A percentile compares a stretch with the other conserved stretches of the same genome.
phyloP scores from a whole-genome alignment of 495 filamentous ascomycete genomes.

The Aspergillus nidulans region DNA sequence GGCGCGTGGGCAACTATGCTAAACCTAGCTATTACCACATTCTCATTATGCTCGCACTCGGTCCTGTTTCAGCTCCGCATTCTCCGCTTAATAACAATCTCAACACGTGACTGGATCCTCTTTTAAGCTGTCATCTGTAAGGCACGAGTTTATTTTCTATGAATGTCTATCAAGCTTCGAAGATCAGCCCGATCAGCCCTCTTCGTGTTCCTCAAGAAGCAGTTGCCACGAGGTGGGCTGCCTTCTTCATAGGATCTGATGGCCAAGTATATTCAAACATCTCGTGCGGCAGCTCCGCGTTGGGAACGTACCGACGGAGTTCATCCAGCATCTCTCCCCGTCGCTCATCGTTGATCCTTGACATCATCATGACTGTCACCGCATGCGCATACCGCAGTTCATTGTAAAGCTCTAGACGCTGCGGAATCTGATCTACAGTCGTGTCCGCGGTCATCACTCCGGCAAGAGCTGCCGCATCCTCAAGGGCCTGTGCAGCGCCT shows the following conservation, averaged over 20 bases:
- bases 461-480: conserved; percentile 42
- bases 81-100: neutral
- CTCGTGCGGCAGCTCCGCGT: conserved; percentile 12
- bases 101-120: too few species aligned
- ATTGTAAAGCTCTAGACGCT: conserved; percentile 19
- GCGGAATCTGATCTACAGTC: conserved; percentile 13
- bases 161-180: too few species aligned
- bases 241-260: conserved; percentile 13
- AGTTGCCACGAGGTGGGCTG: neutral
- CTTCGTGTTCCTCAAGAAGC: too few species aligned
- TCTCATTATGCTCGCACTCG: neutral
- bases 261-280: conserved; percentile 21
- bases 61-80: neutral
- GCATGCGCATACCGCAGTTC: conserved; percentile 18
- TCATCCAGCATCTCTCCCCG: conserved; percentile 19
- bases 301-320: conserved; percentile 16
- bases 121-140: too few species aligned
- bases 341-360: conserved; percentile 11
- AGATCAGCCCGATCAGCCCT: too few species aligned
- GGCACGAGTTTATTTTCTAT: neutral
- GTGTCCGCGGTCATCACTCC: conserved; percentile 20
- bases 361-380: conserved; percentile 26
- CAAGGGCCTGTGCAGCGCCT: conserved; percentile 43
- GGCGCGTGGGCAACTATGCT: neutral
- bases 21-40: neutral